Evolutionary conservation across 2,329 filamentous ascomycete genomes (phyloP), one percentile per base, ranked within the genome.

Genomic region (Apiospora aurea): DNA sequence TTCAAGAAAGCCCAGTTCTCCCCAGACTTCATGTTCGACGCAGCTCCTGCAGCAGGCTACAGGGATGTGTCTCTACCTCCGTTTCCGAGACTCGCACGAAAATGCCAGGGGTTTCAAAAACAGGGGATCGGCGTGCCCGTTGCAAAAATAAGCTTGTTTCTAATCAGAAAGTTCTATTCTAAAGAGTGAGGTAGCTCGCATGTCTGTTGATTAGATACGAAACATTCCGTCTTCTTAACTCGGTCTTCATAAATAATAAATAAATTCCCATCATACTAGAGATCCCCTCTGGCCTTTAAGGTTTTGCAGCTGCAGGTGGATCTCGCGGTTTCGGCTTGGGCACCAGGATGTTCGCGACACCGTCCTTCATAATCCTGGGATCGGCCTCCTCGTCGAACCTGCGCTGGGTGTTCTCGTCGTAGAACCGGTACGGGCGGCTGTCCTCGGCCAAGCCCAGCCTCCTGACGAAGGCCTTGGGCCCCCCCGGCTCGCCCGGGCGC

Each of bases 41-140:
- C 51, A 57, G 51, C 51, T 18, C 24, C 51, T 57, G 51, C 51
- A 57, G 51, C 26, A 21, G 26, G 51, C 51, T 57, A 57, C n/a
- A 24, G 49, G 49, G 24, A 53, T 29, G 14, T 24, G 21, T 10
- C 34, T 38, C 34, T 38, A 38, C 7, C 2, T 8, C 34, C 21
- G 21, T 49, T 24, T 26, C 49, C n/a, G n/a, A 49, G 49, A 26
- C n/a, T 51, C 49, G 49, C n/a, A 51, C 49, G 24, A 51, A 51
- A 24, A n/a, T 26, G 26, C 16, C 51, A 29, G 14, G 49, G 49
- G 51, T 57, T 57, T 61, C 29, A 38, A 16, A 11, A 61, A 61
- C 29, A 34, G 16, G 53, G 21, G 53, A 38, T 61, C 16, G 7
- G 2, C 26, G 1, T 21, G 29, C 26, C 10, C 6, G 6, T 29